Percentiles rank a stretch among this genome's conserved stretches.
Conservation (phyloP, 2,329 filamentous ascomycete genomes). For the Cercospora sp. region DNA sequence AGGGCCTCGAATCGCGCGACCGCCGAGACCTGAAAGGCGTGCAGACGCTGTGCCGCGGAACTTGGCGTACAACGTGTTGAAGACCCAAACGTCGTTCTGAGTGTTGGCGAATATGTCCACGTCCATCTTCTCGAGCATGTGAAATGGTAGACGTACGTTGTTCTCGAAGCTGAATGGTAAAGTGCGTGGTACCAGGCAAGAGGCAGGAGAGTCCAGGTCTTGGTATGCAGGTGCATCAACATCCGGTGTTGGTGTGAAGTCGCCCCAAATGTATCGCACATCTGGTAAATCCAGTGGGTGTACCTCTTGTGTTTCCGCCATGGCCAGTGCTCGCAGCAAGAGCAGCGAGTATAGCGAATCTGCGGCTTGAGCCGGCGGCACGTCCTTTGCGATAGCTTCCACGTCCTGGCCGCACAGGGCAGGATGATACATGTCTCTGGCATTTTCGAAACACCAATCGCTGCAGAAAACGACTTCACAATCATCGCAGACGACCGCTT, state of each 20-base stretch:
- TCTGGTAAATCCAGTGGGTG: constrained; percentile 62
- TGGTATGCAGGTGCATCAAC: constrained; percentile 21
- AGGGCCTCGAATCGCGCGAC: constrained; percentile 69
- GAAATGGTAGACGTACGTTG: constrained; percentile 72
- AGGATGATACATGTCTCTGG: constrained; percentile 58
- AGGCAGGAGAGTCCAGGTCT: constrained; percentile 16
- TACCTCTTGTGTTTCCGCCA: constrained; percentile 59
- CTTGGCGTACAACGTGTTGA: constrained; percentile 90
- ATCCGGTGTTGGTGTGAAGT: constrained; percentile 46
- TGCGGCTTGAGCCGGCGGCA: constrained; percentile 57
- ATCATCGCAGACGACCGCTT: constrained; percentile 50
- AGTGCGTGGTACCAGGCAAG: constrained; percentile 51
- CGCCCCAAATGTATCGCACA: constrained; percentile 65
- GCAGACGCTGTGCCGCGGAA: constrained; percentile 92
- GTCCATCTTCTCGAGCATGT: constrained; percentile 81
- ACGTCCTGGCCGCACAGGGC: constrained; percentile 58
- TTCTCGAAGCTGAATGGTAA: constrained; percentile 76
- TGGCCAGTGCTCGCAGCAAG: constrained; percentile 58
- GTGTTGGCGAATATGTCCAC: constrained; percentile 66
- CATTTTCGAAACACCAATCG: constrained; percentile 55
- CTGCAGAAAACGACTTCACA: constrained; percentile 65
- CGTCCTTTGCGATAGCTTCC: constrained; percentile 60
- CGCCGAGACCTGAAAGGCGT: constrained; percentile 59
- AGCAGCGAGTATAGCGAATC: constrained; percentile 62
- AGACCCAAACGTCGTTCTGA: constrained; percentile 72